phyloP scores from a whole-genome alignment of 768 basidiomycete species.

The Mycena albidolilacea region DNA sequence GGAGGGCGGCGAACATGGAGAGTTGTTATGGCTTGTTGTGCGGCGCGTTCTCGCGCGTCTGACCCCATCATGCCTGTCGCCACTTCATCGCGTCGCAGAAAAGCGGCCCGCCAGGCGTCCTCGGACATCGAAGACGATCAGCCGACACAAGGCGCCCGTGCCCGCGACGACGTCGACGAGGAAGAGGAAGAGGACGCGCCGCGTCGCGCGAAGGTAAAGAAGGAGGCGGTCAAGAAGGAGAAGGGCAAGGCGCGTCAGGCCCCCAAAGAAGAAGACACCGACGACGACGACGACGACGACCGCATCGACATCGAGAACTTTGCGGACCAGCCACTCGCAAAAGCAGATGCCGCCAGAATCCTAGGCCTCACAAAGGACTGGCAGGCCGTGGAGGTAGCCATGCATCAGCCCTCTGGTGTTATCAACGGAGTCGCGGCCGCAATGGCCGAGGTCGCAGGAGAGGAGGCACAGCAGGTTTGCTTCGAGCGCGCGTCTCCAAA shows the following conservation, averaged over 20 bases:
- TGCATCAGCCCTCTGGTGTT: slow-evolving; percentile 62
- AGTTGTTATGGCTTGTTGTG: not conserved
- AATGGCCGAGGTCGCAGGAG: slow-evolving; percentile 74
- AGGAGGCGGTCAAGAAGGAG: slow-evolving; percentile 46
- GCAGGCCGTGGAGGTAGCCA: slow-evolving; percentile 66
- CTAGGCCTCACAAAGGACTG: slow-evolving; percentile 75
- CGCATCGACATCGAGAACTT: slow-evolving; percentile 75
- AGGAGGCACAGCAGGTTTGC: slow-evolving; percentile 67
- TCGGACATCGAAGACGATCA: slow-evolving; percentile 75
- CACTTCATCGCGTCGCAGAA: slow-evolving; percentile 55
- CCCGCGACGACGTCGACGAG: slow-evolving; percentile 53
- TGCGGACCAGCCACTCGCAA: slow-evolving; percentile 75
- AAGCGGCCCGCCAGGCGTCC: slow-evolving; percentile 60
- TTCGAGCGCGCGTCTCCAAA: not conserved
- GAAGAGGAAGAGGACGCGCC: slow-evolving; percentile 60
- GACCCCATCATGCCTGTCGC: slow-evolving; percentile 53
- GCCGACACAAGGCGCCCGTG: slow-evolving; percentile 48
- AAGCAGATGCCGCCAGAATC: slow-evolving; percentile 65
- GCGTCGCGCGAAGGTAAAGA: slow-evolving; percentile 48
- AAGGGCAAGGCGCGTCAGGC: slow-evolving; percentile 40
- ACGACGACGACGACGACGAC: slow-evolving; percentile 64
- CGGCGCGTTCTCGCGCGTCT: slow-evolving; percentile 32
- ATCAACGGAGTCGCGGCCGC: slow-evolving; percentile 68
- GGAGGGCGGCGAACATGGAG: slow-evolving; percentile 57
- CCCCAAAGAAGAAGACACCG: slow-evolving; percentile 43